These are phyloP conservation scores for Teunomyces atbi DNA, from an alignment of 805 yeast genomes.

Conservation along the genomic window DNA sequence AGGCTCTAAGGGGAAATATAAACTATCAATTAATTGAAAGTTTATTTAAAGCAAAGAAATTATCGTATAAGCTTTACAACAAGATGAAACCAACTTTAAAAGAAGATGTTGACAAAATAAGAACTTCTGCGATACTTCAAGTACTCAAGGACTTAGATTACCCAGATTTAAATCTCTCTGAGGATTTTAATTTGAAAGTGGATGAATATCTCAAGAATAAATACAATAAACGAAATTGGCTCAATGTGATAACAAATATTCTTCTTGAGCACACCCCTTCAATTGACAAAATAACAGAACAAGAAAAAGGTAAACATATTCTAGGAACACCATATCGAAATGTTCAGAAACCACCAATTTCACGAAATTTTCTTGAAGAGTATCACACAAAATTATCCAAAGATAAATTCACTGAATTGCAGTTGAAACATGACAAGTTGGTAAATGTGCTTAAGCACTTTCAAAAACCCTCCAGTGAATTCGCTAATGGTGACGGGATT, in stretches of 20 bases:
- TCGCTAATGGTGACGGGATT: constrained; percentile 33
- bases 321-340: constrained; percentile 11
- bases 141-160: constrained; percentile 9
- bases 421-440: constrained; percentile 24
- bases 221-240: background rate
- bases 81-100: constrained; percentile 11
- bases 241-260: background rate
- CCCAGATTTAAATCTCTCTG: constrained; percentile 6
- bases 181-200: constrained; percentile 5
- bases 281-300: constrained; percentile 8
- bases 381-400: constrained; percentile 14
- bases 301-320: constrained; percentile 17
- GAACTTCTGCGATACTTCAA: constrained; percentile 13
- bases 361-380: constrained; percentile 11
- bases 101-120: constrained; percentile 8
- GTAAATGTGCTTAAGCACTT: constrained; percentile 25
- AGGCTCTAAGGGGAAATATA: too few species aligned
- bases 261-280: background rate
- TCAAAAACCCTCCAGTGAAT: constrained; percentile 23
- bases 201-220: background rate
- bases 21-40: too few species aligned
- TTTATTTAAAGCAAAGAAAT: too few species aligned
- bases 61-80: constrained; percentile 8
- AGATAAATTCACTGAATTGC: constrained; percentile 20
- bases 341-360: constrained; percentile 11